Percentiles rank a stretch among this genome's conserved stretches.
These are phyloP conservation scores for Cokeromyces recurvatus DNA, from an alignment of 371 early-diverging fungal genomes.

Conservation along the genomic window DNA sequence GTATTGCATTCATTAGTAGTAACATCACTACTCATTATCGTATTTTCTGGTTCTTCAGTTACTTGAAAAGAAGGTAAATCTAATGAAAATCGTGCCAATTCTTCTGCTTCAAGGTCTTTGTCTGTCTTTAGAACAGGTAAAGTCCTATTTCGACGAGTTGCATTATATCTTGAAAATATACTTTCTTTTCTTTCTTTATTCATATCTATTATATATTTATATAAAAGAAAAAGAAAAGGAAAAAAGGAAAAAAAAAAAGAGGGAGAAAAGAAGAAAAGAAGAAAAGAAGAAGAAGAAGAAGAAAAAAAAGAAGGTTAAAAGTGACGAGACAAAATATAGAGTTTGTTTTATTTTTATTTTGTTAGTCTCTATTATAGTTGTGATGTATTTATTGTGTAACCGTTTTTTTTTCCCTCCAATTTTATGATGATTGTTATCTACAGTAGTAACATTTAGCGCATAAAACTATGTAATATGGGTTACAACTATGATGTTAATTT, in stretches of 20 bases:
- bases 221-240: neutral
- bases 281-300: too few species aligned
- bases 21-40: neutral
- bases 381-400: too few species aligned
- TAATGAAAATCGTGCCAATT: conserved; percentile 8
- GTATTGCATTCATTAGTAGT: neutral
- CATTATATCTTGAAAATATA: conserved; percentile 1
- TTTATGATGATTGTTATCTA: too few species aligned
- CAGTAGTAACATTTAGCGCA: too few species aligned
- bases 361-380: too few species aligned
- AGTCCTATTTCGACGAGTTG: conserved; percentile 4
- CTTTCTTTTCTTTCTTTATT: neutral
- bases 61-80: conserved; percentile 7
- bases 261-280: too few species aligned
- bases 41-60: conserved; percentile 10
- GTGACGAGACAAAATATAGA: too few species aligned
- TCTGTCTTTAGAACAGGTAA: conserved; percentile 26
- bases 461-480: too few species aligned
- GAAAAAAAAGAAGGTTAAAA: too few species aligned
- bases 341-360: too few species aligned
- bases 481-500: too few species aligned
- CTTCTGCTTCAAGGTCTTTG: conserved; percentile 21
- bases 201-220: neutral
- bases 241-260: neutral
- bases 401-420: too few species aligned